Conservation (phyloP, 805 yeast species). For the Candida easanensis region DNA sequence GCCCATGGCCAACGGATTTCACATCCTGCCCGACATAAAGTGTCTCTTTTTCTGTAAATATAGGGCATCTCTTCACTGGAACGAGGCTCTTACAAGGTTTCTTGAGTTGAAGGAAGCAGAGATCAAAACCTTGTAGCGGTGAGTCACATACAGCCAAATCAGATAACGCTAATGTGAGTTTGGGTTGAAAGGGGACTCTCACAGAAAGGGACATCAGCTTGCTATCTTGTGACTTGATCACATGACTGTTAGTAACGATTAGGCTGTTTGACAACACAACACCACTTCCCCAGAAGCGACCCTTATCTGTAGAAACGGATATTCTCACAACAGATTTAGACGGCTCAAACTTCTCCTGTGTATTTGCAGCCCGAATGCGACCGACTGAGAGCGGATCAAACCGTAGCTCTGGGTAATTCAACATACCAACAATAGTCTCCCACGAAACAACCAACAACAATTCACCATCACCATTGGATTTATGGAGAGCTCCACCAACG, state of each 20-base stretch:
- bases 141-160: constrained; percentile 16
- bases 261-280: constrained; percentile 16
- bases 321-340: constrained; percentile 24
- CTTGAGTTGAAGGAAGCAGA: constrained; percentile 23
- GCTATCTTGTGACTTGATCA: constrained; percentile 17
- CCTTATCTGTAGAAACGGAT: constrained; percentile 16
- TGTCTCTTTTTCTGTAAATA: constrained; percentile 4
- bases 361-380: not conserved
- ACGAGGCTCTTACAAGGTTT: constrained; percentile 3
- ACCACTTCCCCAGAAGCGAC: constrained; percentile 31
- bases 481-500: constrained; percentile 22
- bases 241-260: constrained; percentile 28
- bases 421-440: constrained; percentile 19
- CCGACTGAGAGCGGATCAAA: constrained; percentile 1
- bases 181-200: constrained; percentile 9
- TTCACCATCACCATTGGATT: constrained; percentile 30
- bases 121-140: constrained; percentile 27
- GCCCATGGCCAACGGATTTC: constrained; percentile 27
- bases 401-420: constrained; percentile 10
- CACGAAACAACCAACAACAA: constrained; percentile 25
- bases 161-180: constrained; percentile 1
- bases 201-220: constrained; percentile 10
- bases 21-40: constrained; percentile 19
- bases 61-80: constrained; percentile 14
- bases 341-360: constrained; percentile 11